phyloP scores from a whole-genome alignment of 306 rosid genomes.

The Quillaja saponaria region DNA sequence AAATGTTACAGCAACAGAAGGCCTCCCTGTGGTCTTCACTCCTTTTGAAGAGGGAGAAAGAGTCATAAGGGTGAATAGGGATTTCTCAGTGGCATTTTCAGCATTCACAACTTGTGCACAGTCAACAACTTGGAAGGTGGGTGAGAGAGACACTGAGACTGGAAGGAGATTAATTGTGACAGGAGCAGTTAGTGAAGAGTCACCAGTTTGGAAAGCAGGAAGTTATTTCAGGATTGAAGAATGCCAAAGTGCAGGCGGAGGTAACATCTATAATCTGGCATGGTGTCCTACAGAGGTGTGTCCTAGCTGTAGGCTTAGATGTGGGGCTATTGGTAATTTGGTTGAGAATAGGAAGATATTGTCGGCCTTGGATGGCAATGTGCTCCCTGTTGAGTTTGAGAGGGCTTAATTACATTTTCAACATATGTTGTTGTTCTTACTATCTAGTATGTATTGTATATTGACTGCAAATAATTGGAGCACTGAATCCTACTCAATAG shows the following conservation, averaged over 20 bases:
- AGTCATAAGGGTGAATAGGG: conserved; percentile 23
- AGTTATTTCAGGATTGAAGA: conserved; percentile 22
- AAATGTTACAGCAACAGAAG: conserved; percentile 15
- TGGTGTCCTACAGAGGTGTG: conserved; percentile 48
- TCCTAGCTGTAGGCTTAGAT: conserved; percentile 22
- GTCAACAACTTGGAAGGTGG: conserved; percentile 38
- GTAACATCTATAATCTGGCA: conserved; percentile 7
- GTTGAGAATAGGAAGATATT: conserved; percentile 37
- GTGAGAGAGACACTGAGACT: background rate
- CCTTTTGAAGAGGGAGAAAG: conserved; percentile 29
- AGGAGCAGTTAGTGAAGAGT: background rate
- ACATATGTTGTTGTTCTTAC: background rate
- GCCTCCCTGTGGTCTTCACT: conserved; percentile 28
- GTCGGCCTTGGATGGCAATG: conserved; percentile 38
- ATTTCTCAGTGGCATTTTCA: conserved; percentile 29
- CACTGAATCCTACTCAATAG: background rate
- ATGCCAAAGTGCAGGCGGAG: background rate
- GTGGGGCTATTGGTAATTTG: conserved; percentile 33
- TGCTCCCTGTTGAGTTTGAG: conserved; percentile 34
- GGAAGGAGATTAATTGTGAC: conserved; percentile 34
- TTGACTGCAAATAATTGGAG: too few relatives aligned
- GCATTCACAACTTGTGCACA: conserved; percentile 14
- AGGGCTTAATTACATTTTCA: background rate
- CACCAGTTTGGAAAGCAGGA: background rate
- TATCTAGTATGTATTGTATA: background rate